phyloP scores from a whole-genome alignment of 139 green algal species.

The Chlorella sp. region DNA sequence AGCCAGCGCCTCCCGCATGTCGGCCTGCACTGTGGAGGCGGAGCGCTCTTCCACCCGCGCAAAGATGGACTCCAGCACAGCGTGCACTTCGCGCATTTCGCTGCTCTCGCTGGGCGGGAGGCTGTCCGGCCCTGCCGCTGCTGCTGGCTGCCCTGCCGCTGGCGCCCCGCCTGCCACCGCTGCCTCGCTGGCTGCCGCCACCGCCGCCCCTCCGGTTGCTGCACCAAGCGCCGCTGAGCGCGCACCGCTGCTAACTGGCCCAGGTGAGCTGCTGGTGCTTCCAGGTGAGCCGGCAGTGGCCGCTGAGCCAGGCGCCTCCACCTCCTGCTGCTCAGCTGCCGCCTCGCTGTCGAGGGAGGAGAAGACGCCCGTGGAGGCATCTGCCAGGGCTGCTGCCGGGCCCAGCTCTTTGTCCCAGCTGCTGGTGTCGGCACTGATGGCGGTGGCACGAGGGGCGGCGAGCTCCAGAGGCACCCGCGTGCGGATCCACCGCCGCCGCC shows the following conservation, averaged over 20 bases:
- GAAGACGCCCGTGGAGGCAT: not conserved
- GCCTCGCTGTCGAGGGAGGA: not conserved
- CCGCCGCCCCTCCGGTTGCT: too few relatives aligned
- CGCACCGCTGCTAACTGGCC: too few relatives aligned
- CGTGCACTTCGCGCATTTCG: not conserved
- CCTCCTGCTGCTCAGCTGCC: not conserved
- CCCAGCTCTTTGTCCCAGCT: not conserved
- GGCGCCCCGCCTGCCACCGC: not conserved
- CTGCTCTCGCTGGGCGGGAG: not conserved
- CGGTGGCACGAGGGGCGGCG: not conserved
- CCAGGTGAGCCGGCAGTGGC: too few relatives aligned
- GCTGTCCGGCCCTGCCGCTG: not conserved
- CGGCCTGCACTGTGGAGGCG: not conserved
- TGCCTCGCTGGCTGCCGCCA: not conserved
- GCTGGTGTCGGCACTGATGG: not conserved
- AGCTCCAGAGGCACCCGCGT: constrained; percentile 47
- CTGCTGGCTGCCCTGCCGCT: not conserved
- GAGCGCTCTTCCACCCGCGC: not conserved
- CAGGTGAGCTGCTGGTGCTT: too few relatives aligned
- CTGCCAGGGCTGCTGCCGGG: not conserved
- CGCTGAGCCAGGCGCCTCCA: not conserved
- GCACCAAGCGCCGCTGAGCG: too few relatives aligned
- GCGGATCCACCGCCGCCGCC: constrained; percentile 70
- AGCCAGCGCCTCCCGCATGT: constrained; percentile 12
- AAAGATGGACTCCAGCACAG: constrained; percentile 21